These are phyloP conservation scores for Oemleria cerasiformis DNA, from an alignment of 306 rosid species.

Conservation along the genomic window DNA sequence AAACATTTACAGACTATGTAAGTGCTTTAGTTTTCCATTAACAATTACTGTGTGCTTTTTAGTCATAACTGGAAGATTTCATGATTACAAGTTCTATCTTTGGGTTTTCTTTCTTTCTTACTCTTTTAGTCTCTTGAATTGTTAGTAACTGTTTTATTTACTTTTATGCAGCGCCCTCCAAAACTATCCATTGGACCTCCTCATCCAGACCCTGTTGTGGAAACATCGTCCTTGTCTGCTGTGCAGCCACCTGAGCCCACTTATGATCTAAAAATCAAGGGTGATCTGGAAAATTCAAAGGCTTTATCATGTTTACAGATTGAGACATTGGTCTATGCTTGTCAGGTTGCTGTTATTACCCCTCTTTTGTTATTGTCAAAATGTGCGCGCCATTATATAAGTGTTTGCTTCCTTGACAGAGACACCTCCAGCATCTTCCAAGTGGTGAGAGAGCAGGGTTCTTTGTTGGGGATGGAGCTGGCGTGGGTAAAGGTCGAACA, in stretches of 20 bases:
- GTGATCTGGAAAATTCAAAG: slow-evolving; percentile 58
- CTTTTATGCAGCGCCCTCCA: slow-evolving; percentile 79
- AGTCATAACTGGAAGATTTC: background rate
- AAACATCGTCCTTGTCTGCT: slow-evolving; percentile 94
- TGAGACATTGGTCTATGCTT: slow-evolving; percentile 94
- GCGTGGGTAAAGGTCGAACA: slow-evolving; percentile 99
- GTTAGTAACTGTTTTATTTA: slow-evolving; percentile 29
- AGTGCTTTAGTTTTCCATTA: slow-evolving; percentile 33
- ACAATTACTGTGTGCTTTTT: background rate
- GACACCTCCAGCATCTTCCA: slow-evolving; percentile 86
- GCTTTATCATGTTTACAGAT: slow-evolving; percentile 95
- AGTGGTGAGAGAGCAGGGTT: slow-evolving; percentile 79
- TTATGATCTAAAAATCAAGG: slow-evolving; percentile 68
- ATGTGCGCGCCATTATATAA: slow-evolving; percentile 24
- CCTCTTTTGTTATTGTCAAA: slow-evolving; percentile 18
- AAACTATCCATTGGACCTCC: slow-evolving; percentile 88
- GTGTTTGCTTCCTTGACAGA: slow-evolving; percentile 61
- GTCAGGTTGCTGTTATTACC: slow-evolving; percentile 75
- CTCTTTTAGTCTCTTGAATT: slow-evolving; percentile 13
- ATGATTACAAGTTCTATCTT: slow-evolving; percentile 21
- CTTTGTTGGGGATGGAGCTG: slow-evolving; percentile 98
- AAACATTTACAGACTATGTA: slow-evolving; percentile 97
- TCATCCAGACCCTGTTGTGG: slow-evolving; percentile 97
- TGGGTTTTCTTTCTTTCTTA: slow-evolving; percentile 11
- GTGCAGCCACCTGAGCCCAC: slow-evolving; percentile 99